Evolutionary conservation across 2,329 filamentous ascomycete species (phyloP).

Genomic region (Helicocarpus griseus): DNA sequence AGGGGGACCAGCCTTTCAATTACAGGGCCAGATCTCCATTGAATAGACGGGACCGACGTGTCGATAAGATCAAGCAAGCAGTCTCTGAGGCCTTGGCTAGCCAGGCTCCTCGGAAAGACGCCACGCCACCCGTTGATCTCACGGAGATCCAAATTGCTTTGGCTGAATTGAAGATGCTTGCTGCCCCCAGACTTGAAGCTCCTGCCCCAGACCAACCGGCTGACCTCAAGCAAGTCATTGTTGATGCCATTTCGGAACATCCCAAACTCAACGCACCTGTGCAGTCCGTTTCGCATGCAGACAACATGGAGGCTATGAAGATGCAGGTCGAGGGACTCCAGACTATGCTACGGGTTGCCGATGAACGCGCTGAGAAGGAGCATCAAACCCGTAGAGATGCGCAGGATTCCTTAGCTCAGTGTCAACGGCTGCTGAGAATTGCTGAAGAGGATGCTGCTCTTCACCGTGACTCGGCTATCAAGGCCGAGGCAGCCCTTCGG

Average conservation of each 20-base stretch:
- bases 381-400: conserved; percentile 53
- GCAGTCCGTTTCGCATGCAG: conserved; percentile 42
- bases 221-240: conserved; percentile 53
- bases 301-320: conserved; percentile 39
- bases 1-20: conserved; percentile 40
- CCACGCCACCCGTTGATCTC: conserved; percentile 23
- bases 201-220: conserved; percentile 31
- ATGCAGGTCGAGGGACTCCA: conserved; percentile 59
- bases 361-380: conserved; percentile 56
- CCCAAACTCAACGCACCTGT: conserved; percentile 43
- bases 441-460: conserved; percentile 48
- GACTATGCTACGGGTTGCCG: conserved; percentile 54
- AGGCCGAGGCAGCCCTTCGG: conserved; percentile 56
- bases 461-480: conserved; percentile 44
- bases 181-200: conserved; percentile 12
- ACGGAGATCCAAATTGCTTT: conserved; percentile 30
- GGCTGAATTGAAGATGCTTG: conserved; percentile 21
- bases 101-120: conserved; percentile 23
- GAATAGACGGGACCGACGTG: conserved; percentile 55
- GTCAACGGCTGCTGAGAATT: conserved; percentile 59
- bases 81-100: conserved; percentile 56
- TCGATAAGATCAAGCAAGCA: conserved; percentile 67
- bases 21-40: conserved; percentile 67
- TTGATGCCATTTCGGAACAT: conserved; percentile 52
- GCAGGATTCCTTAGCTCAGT: conserved; percentile 63